Base-by-base conservation (phyloP, 345 rosid species). In the Pistacia vera region DNA sequence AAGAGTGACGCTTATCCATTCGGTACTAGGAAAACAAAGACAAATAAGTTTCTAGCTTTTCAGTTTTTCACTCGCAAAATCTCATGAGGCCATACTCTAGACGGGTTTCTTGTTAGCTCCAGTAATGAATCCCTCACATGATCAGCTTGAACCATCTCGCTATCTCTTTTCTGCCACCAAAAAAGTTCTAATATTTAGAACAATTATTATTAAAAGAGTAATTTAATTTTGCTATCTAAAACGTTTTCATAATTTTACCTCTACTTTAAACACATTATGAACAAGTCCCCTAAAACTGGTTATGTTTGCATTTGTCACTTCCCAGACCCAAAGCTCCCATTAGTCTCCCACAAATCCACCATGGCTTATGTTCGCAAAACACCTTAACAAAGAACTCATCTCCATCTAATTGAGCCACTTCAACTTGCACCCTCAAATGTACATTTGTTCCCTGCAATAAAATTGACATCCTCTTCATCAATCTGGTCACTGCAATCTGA, bases 261-360 rank as follows among this genome's bases (percentile, higher is more conserved):
- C 89, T 8, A 93, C 99, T 71, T 85, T 88, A 82, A 96, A 89
- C 75, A 96, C 90, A 82, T 93, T 95, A 1, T 97, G 92, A 63
- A 93, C 98, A 46, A 95, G 97, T 68, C 95, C 82, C 73, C 85
- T 81, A 81, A 41, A 88, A 78, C 97, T 90, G 72, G 94, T 93
- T 1, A 91, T 90, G 76, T 95, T 95, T 13, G 90, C 98, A 82
- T 92, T 88, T 54, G 90, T 89, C 7, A 95, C 97, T 83, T 90
- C 25, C 97, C 25, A 95, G 80, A n/a, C 97, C 98, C 80, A 95
- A 73, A 62, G 93, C 97, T 82, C 93, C 97, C 89, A 96, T 83
- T 73, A 95, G 84, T 78, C 87, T 90, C 25, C 1, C 63, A 88
- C 89, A 81, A 95, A 90, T 3, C 97, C 98, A 16, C 99, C 95